Base-by-base conservation (phyloP, 2,329 filamentous ascomycete species). In the Talaromyces sp. region DNA sequence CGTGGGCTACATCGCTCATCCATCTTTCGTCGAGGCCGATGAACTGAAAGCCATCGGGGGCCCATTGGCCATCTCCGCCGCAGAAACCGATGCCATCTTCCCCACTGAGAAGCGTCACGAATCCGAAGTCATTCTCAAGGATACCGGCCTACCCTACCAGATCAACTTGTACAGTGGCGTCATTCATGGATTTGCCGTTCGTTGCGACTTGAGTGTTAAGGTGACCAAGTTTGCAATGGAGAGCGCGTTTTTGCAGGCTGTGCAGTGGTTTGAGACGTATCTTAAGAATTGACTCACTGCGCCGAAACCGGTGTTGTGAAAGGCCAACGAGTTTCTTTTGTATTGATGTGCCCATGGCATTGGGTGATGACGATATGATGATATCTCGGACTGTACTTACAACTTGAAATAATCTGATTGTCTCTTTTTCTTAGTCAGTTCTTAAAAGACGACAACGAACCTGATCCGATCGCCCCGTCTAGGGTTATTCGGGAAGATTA, bases 171-270 rank as follows among this genome's bases (percentile, higher is more conserved):
- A 82, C 76, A 84, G 82, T 0, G 83, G 83, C 53, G 83, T 88
- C 17, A 74, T 75, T 60, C 89, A 93, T 71, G 89, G 89, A 0
- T 94, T 92, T 65, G 78, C 85, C 1, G 84, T 90, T 1, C 81
- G 88, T 39, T 79, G 78, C 33, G 87, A 92, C 69, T 56, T 80
- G 10, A 78, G 66, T 50, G 77, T 84, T 58, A 80, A 79, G 67
- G 58, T 74, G 21, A 70, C 81, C 64, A 83, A 79, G 66, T 91
- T 81, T 65, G 86, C 88, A 15, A 91, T 88, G 78, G 88, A 93
- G 73, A 81, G 86, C 70, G 88, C 89, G 1, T 91, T 92, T 68
- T 65, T 79, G 55, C 89, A 93, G 77, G 88, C 89, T 21, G 80
- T 90, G 46, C 69, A 78, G 48, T 93, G 89, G 89, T 90, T 71